These are phyloP conservation scores for Gossypium herbaceum DNA, from an alignment of 345 rosid genomes.

Conservation along the genomic window DNA sequence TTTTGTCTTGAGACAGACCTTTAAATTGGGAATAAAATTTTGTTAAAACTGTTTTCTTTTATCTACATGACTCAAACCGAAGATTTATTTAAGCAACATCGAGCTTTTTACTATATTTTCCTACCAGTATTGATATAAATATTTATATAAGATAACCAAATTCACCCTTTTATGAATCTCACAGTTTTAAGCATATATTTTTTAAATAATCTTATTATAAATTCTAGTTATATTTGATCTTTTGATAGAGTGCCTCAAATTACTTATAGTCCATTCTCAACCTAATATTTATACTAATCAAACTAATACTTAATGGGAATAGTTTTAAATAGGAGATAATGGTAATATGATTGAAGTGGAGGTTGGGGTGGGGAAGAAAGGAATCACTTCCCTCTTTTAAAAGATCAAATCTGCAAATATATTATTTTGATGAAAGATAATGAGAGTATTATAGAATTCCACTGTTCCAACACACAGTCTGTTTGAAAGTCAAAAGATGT, in stretches of 20 bases:
- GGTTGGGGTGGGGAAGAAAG: background rate
- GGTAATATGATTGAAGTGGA: constrained; percentile 6
- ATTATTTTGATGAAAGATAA: background rate
- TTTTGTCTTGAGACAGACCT: too few relatives aligned
- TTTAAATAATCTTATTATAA: rapidly evolving
- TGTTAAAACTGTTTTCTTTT: too few relatives aligned
- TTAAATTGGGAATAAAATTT: too few relatives aligned
- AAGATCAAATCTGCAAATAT: background rate
- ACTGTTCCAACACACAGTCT: background rate
- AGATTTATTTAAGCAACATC: too few relatives aligned
- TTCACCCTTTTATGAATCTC: background rate
- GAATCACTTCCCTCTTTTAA: background rate
- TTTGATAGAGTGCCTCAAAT: rapidly evolving
- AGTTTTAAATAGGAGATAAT: background rate
- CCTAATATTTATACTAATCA: too few relatives aligned
- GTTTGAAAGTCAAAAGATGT: background rate
- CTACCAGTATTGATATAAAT: background rate
- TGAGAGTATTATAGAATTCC: background rate
- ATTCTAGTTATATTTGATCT: rapidly evolving
- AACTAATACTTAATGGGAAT: too few relatives aligned
- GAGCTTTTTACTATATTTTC: too few relatives aligned
- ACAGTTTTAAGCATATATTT: too few relatives aligned
- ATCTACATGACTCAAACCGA: too few relatives aligned
- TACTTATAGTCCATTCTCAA: rapidly evolving
- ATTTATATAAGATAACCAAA: background rate